phyloP scores from a whole-genome alignment of 768 basidiomycete species.

The Terana coerulea region DNA sequence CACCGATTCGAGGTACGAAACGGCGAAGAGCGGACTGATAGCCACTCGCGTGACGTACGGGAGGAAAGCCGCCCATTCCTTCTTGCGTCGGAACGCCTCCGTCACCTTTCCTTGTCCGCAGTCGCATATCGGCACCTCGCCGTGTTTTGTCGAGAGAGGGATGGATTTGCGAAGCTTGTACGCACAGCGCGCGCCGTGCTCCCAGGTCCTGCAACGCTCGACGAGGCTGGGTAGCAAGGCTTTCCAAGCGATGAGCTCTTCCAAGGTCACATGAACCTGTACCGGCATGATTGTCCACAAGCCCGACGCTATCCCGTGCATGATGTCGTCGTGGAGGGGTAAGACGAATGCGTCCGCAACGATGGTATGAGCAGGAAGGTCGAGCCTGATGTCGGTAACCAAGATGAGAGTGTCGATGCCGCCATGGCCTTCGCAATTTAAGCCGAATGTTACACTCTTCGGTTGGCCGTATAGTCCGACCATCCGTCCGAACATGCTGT shows the following conservation, averaged over 20 bases:
- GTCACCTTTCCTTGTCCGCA: conserved; percentile 48
- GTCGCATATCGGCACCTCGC: conserved; percentile 42
- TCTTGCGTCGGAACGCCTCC: conserved; percentile 30
- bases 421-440: not conserved
- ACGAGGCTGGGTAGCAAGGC: conserved; percentile 44
- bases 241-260: conserved; percentile 44
- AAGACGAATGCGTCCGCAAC: conserved; percentile 46
- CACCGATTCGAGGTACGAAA: conserved; percentile 44
- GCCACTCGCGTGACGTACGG: conserved; percentile 47
- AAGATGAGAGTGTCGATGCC: conserved; percentile 40
- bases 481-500: not conserved
- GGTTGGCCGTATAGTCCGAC: not conserved
- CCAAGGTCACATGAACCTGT: conserved; percentile 28
- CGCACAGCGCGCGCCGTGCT: conserved; percentile 44
- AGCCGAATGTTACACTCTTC: conserved; percentile 2
- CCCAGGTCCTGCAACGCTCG: conserved; percentile 49
- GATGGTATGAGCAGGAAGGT: conserved; percentile 45
- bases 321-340: conserved; percentile 26
- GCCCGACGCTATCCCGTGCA: not conserved
- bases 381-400: conserved; percentile 42
- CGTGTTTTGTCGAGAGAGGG: conserved; percentile 35
- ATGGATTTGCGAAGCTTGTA: conserved; percentile 33
- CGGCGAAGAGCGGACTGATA: conserved; percentile 49
- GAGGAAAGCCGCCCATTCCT: conserved; percentile 37
- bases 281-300: conserved; percentile 15